These are phyloP conservation scores for Xylariaceae sp. DNA, from an alignment of 2,329 filamentous ascomycete genomes.

Conservation along the genomic window DNA sequence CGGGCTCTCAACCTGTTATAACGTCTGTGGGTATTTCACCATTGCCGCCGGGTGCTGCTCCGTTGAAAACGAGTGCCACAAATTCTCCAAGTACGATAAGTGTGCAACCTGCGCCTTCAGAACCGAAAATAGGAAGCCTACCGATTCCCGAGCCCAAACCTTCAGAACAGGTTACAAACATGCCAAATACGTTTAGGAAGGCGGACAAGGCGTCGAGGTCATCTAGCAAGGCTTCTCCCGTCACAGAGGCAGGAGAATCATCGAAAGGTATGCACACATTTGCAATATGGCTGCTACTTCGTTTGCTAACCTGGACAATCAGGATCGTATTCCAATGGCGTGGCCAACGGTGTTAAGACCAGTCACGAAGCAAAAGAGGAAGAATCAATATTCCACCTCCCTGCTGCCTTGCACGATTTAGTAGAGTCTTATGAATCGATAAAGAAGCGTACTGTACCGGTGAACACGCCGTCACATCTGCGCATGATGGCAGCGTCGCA, in stretches of 20 bases:
- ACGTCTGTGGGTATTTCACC: constrained; percentile 51
- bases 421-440: constrained; percentile 89
- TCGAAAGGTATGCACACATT: constrained; percentile 50
- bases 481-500: constrained; percentile 80
- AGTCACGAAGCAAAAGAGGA: constrained; percentile 49
- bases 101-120: constrained; percentile 53
- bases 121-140: constrained; percentile 34
- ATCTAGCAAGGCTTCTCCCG: constrained; percentile 52
- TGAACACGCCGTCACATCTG: constrained; percentile 70
- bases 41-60: constrained; percentile 57
- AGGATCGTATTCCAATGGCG: constrained; percentile 58
- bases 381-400: constrained; percentile 91
- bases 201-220: constrained; percentile 49
- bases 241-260: constrained; percentile 51
- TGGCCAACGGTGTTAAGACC: constrained; percentile 58
- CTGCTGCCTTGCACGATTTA: constrained; percentile 85
- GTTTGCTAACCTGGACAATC: constrained; percentile 28
- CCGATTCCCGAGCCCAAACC: constrained; percentile 41
- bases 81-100: constrained; percentile 60
- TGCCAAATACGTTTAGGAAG: constrained; percentile 40
- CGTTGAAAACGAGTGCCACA: constrained; percentile 61
- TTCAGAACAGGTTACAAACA: constrained; percentile 34
- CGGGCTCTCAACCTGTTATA: constrained; percentile 58
- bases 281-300: not conserved
- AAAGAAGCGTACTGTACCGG: constrained; percentile 70